These are phyloP conservation scores for Cornus suecica DNA, from an alignment of 148 eudicot species.

Conservation along the genomic window DNA sequence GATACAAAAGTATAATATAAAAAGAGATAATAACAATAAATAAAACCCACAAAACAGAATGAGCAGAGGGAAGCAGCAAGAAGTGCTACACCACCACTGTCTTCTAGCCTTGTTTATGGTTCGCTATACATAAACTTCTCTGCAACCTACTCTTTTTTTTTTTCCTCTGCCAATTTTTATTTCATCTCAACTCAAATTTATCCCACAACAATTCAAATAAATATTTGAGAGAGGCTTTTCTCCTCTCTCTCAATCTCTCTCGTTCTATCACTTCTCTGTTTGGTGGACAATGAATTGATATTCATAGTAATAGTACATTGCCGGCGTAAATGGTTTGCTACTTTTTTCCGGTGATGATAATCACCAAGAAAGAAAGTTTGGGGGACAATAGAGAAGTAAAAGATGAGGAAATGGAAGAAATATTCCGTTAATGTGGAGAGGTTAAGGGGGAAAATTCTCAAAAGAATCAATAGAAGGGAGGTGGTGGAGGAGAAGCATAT, in stretches of 20 bases:
- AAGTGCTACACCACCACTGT: slow-evolving; percentile 30
- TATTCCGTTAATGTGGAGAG: slow-evolving; percentile 13
- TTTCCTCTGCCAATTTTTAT: slow-evolving; percentile 32
- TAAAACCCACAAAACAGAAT: slow-evolving; percentile 38
- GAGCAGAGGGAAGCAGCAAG: slow-evolving; percentile 28
- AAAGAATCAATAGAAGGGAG: slow-evolving; percentile 90
- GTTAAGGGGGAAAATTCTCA: slow-evolving; percentile 44
- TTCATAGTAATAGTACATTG: neutral
- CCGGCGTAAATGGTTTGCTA: neutral
- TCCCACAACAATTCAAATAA: slow-evolving; percentile 32
- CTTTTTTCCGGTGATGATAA: slow-evolving; percentile 19
- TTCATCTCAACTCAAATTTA: slow-evolving; percentile 41
- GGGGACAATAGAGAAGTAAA: slow-evolving; percentile 9
- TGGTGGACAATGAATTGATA: slow-evolving; percentile 12
- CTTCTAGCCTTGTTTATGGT: slow-evolving; percentile 29
- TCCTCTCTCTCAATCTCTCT: slow-evolving; percentile 15
- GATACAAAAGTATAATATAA: slow-evolving; percentile 38
- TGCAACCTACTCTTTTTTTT: slow-evolving; percentile 43
- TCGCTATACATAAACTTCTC: slow-evolving; percentile 57
- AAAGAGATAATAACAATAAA: slow-evolving; percentile 33
- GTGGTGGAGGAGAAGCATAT: slow-evolving; percentile 81
- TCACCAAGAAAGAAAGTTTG: slow-evolving; percentile 7
- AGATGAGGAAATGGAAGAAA: slow-evolving; percentile 23
- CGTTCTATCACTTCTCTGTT: slow-evolving; percentile 6
- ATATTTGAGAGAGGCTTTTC: slow-evolving; percentile 30